Percentiles rank a stretch among this genome's conserved stretches.
Evolutionary conservation across 805 yeast species (phyloP).

Genomic region (Maudiozyma saulgeensis): DNA sequence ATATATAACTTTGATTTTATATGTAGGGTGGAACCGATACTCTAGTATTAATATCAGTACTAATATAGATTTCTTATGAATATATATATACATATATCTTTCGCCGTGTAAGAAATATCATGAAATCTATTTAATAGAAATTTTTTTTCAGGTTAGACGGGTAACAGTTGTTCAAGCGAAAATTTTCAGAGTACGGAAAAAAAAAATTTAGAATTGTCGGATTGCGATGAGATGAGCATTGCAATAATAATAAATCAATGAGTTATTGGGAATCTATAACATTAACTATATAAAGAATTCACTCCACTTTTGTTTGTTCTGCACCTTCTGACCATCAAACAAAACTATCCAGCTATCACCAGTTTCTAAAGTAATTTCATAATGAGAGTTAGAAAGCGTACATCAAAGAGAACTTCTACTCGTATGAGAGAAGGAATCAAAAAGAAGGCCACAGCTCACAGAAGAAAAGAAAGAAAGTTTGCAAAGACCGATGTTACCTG

Average conservation of each 20-base stretch:
- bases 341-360: too few relatives aligned
- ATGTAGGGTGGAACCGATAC: background rate
- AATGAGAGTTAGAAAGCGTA: slow-evolving; percentile 49
- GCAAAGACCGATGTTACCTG: slow-evolving; percentile 90
- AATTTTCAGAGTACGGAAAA: background rate
- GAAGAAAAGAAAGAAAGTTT: slow-evolving; percentile 70
- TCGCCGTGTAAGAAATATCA: too few relatives aligned
- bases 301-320: background rate
- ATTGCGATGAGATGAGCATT: slow-evolving; percentile 1
- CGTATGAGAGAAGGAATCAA: slow-evolving; percentile 94
- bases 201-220: background rate
- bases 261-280: slow-evolving; percentile 8
- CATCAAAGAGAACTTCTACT: slow-evolving; percentile 83
- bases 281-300: background rate
- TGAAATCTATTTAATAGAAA: too few relatives aligned
- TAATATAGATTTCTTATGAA: too few relatives aligned
- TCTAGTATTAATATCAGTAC: too few relatives aligned
- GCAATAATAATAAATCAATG: background rate
- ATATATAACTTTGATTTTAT: too few relatives aligned
- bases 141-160: background rate
- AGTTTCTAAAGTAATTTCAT: background rate
- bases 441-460: slow-evolving; percentile 89
- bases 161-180: background rate
- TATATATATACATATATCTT: too few relatives aligned
- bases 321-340: too few relatives aligned